A percentile compares a stretch with the other conserved stretches of the same genome.
These are phyloP conservation scores for Beauveria scarabaeidicola DNA, from an alignment of 2,329 filamentous ascomycete genomes.

Conservation along the genomic window DNA sequence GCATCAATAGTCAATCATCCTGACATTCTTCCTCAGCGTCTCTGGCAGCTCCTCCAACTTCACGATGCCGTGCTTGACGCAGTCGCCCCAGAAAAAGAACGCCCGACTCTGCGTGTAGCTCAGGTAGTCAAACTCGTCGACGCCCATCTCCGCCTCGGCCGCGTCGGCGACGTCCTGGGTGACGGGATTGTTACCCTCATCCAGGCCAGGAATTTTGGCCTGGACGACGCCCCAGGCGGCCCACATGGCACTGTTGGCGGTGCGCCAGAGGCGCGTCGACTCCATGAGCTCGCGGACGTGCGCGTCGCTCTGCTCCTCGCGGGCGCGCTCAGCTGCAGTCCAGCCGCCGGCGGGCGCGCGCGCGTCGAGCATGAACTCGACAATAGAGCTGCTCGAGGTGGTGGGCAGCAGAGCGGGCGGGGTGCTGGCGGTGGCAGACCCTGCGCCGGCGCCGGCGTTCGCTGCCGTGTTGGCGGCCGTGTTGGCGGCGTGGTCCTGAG, in stretches of 20 bases:
- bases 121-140: slow-evolving; percentile 86
- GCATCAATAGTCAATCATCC: slow-evolving; percentile 56
- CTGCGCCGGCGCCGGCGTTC: slow-evolving; percentile 15
- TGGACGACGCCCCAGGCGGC: slow-evolving; percentile 95
- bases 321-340: slow-evolving; percentile 44
- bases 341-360: slow-evolving; percentile 47
- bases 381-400: slow-evolving; percentile 42
- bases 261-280: slow-evolving; percentile 77
- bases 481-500: slow-evolving; percentile 31
- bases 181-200: slow-evolving; percentile 31
- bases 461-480: slow-evolving; percentile 18
- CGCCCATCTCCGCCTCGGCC: slow-evolving; percentile 42
- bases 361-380: slow-evolving; percentile 77
- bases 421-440: neutral
- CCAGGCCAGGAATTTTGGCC: slow-evolving; percentile 72
- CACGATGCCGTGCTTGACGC: slow-evolving; percentile 67
- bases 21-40: slow-evolving; percentile 54
- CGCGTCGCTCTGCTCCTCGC: slow-evolving; percentile 56
- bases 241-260: slow-evolving; percentile 85
- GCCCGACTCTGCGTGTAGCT: slow-evolving; percentile 84
- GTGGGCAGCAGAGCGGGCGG: slow-evolving; percentile 28
- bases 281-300: slow-evolving; percentile 63
- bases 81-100: slow-evolving; percentile 91
- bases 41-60: slow-evolving; percentile 67
- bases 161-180: slow-evolving; percentile 24